Conservation (phyloP, 805 yeast species). For the Debaryomyces tyrocola region DNA sequence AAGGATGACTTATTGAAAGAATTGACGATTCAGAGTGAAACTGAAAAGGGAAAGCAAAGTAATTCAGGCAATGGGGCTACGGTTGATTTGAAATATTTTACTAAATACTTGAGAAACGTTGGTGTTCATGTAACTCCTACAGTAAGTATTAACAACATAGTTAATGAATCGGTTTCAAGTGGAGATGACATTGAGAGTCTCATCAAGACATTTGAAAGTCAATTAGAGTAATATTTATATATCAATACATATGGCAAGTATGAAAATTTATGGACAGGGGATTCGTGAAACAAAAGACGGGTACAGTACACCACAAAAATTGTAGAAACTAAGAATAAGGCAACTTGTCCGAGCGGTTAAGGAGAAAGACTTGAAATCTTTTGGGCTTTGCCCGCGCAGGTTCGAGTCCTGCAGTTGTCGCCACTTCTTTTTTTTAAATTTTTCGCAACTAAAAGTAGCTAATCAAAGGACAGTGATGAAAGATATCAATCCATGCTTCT, state of each 20-base stretch:
- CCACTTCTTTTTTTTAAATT: conserved; percentile 17
- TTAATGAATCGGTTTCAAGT: conserved; percentile 57
- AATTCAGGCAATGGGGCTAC: conserved; percentile 62
- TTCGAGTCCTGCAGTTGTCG: conserved; percentile 49
- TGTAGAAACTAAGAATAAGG: conserved; percentile 8
- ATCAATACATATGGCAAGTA: too few species aligned
- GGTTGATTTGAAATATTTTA: conserved; percentile 69
- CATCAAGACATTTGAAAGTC: conserved; percentile 35
- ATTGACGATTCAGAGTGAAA: conserved; percentile 33
- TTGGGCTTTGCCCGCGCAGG: conserved; percentile 47
- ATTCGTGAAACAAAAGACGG: too few species aligned
- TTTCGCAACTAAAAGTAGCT: too few species aligned
- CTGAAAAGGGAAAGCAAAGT: conserved; percentile 26
- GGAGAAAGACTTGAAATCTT: conserved; percentile 45
- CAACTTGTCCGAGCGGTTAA: conserved; percentile 45
- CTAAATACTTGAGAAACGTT: conserved; percentile 69
- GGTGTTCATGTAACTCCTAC: conserved; percentile 89
- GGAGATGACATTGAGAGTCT: conserved; percentile 53
- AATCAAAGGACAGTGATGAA: background rate
- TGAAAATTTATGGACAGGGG: too few species aligned
- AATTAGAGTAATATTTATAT: conserved; percentile 11
- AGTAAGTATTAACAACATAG: conserved; percentile 67
- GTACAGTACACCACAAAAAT: too few species aligned
- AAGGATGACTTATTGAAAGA: conserved; percentile 34
- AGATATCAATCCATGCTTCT: too few species aligned